These are phyloP conservation scores for Plasmodium gonderi DNA, from an alignment of 169 alveolate genomes.

Conservation along the genomic window DNA sequence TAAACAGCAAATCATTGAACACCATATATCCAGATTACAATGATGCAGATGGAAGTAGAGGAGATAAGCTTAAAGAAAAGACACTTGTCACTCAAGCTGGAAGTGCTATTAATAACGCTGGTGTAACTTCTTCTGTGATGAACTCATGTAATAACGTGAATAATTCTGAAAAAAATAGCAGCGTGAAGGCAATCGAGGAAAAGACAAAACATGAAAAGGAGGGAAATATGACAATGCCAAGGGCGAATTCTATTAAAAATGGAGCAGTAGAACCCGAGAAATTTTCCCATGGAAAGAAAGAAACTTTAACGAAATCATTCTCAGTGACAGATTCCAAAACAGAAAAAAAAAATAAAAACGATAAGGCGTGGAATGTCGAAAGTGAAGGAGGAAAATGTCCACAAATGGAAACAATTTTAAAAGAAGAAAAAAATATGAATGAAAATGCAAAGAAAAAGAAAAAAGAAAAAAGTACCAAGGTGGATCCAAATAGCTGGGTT, in stretches of 20 bases:
- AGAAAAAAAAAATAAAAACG: constrained; percentile 17
- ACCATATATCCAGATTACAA: too few relatives aligned
- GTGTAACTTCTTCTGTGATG: too few relatives aligned
- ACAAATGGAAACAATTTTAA: background rate
- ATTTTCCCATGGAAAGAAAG: background rate
- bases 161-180: background rate
- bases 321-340: background rate
- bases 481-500: constrained; percentile 70
- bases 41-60: background rate
- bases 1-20: too few relatives aligned
- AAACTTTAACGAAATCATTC: background rate
- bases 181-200: background rate
- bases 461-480: background rate
- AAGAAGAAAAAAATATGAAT: constrained; percentile 8
- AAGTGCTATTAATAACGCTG: too few relatives aligned
- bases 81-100: background rate
- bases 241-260: too few relatives aligned
- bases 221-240: background rate
- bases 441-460: constrained; percentile 20
- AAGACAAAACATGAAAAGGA: too few relatives aligned
- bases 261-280: too few relatives aligned
- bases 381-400: background rate
- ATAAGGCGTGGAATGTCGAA: constrained; percentile 13
- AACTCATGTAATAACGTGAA: too few relatives aligned
- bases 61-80: background rate